Percentiles rank a stretch among this genome's conserved stretches.
Conservation (phyloP, 352 stramenopile species). For the Phytophthora megakarya region DNA sequence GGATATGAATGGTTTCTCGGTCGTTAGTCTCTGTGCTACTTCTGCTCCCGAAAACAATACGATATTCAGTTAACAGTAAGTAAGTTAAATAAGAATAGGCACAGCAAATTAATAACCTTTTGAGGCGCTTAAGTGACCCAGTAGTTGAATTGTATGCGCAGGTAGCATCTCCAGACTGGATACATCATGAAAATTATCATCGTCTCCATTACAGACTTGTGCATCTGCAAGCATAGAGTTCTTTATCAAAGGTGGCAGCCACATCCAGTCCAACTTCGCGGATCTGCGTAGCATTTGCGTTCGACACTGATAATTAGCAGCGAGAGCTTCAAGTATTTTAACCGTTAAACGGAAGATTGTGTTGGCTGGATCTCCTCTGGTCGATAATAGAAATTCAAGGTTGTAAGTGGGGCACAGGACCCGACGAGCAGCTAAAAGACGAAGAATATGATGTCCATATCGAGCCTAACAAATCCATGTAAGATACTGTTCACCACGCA, state of each 20-base stretch:
- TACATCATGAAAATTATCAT: neutral
- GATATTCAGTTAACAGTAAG: neutral
- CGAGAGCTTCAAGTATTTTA: conserved; percentile 14
- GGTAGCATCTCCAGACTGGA: neutral
- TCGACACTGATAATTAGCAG: conserved; percentile 18
- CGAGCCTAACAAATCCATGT: conserved; percentile 13
- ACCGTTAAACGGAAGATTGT: conserved; percentile 5
- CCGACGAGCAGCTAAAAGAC: conserved; percentile 6
- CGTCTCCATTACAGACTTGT: neutral
- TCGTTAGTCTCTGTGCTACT: conserved; percentile 10
- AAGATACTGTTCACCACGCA: neutral
- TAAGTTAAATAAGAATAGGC: neutral
- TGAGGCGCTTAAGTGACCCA: conserved; percentile 24
- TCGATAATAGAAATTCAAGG: conserved; percentile 7
- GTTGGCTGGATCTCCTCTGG: neutral
- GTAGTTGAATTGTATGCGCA: conserved; percentile 10
- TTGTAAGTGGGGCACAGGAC: conserved; percentile 15
- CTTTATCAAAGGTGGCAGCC: conserved; percentile 10
- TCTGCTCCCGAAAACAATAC: conserved; percentile 12
- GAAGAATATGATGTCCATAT: conserved; percentile 28
- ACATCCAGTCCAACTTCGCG: conserved; percentile 20
- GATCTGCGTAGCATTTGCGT: conserved; percentile 21
- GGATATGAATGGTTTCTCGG: conserved; percentile 12
- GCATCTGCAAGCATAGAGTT: neutral
- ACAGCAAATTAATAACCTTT: conserved; percentile 13